Conservation (phyloP, 148 eudicot species). For the Nyssa sinensis region DNA sequence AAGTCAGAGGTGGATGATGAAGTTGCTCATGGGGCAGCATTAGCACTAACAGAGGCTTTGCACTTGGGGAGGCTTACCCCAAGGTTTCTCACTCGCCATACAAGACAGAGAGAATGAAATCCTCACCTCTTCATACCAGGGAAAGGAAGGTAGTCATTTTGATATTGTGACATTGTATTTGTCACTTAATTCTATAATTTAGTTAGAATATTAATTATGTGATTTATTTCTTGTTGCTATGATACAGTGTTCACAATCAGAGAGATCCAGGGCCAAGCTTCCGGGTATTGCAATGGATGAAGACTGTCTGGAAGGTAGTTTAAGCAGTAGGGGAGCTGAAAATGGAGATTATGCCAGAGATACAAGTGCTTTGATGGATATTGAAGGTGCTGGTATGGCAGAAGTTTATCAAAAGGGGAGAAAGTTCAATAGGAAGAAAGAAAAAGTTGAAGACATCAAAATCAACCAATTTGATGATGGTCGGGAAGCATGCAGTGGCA, state of each 20-base stretch:
- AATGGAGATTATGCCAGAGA: slow-evolving; percentile 43
- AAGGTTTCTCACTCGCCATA: slow-evolving; percentile 68
- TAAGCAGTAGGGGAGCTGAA: slow-evolving; percentile 63
- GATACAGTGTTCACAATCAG: slow-evolving; percentile 42
- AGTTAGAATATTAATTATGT: not conserved
- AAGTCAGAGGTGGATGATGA: slow-evolving; percentile 51
- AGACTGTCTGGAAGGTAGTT: slow-evolving; percentile 63
- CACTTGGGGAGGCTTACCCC: slow-evolving; percentile 84
- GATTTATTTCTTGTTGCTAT: slow-evolving; percentile 9
- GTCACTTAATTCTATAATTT: not conserved
- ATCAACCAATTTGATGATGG: slow-evolving; percentile 54
- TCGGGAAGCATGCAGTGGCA: slow-evolving; percentile 75
- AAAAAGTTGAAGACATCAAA: slow-evolving; percentile 37
- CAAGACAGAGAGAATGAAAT: slow-evolving; percentile 31
- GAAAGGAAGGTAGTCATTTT: slow-evolving; percentile 46
- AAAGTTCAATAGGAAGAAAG: slow-evolving; percentile 37
- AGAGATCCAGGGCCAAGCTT: slow-evolving; percentile 48
- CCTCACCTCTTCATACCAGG: slow-evolving; percentile 41
- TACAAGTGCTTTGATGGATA: slow-evolving; percentile 28
- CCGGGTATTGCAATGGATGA: slow-evolving; percentile 49
- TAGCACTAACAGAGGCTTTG: slow-evolving; percentile 82
- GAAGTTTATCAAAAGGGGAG: slow-evolving; percentile 36
- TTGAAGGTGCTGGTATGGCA: slow-evolving; percentile 23
- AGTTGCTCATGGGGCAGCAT: slow-evolving; percentile 73
- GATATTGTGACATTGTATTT: not conserved